phyloP scores from a whole-genome alignment of 1,284 basidiomycete species.

The Termitomyces sp. region DNA sequence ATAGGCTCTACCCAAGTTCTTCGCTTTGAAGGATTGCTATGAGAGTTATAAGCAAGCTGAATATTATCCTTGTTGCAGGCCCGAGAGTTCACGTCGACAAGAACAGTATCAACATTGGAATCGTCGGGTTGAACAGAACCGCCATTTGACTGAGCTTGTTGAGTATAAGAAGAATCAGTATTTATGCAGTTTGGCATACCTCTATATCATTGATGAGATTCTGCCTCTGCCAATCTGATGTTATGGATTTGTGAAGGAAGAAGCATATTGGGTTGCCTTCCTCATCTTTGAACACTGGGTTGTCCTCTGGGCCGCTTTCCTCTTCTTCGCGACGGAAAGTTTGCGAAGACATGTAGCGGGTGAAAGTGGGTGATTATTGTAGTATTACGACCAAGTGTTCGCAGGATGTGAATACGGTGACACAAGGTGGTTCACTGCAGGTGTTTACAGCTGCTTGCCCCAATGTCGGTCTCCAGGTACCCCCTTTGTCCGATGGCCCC shows the following conservation, averaged over 20 bases:
- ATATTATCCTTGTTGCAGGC: constrained; percentile 8
- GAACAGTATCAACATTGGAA: constrained; percentile 23
- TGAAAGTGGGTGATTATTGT: no score
- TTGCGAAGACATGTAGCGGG: neutral
- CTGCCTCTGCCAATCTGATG: constrained; percentile 3
- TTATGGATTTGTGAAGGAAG: constrained; percentile 20
- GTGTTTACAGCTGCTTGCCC: no score
- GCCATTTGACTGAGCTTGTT: constrained; percentile 24
- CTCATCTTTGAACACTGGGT: constrained; percentile 19
- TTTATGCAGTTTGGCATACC: constrained; percentile 14
- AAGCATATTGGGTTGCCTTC: constrained; percentile 21
- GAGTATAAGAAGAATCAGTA: neutral
- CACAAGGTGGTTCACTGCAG: no score
- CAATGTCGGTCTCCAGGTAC: no score
- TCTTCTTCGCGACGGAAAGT: neutral
- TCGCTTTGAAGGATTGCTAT: neutral
- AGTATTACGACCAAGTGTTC: no score
- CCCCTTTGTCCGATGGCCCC: no score
- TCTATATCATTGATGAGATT: constrained; percentile 19
- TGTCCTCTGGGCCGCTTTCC: neutral
- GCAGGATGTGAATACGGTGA: no score
- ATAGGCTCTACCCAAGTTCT: constrained; percentile 24
- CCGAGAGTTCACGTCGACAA: constrained; percentile 16
- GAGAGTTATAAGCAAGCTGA: constrained; percentile 12
- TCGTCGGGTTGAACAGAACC: constrained; percentile 22